Conservation (phyloP, 2,329 filamentous ascomycete genomes). For the Botryosphaeria dothidea region DNA sequence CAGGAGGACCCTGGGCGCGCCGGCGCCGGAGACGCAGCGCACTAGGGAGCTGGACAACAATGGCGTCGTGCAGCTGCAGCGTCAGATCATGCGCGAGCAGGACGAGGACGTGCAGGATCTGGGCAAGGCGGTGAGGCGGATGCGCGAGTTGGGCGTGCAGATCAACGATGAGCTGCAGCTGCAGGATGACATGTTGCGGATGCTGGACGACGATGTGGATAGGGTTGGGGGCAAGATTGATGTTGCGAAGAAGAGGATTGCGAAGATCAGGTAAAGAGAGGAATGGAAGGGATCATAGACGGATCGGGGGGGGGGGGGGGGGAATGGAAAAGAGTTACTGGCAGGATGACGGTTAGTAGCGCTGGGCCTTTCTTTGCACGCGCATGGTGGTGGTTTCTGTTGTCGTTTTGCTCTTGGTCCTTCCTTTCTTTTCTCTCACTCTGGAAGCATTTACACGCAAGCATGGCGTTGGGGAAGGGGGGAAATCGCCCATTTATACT, state of each 20-base stretch:
- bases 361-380: background rate
- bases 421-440: background rate
- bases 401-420: background rate
- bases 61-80: constrained; percentile 72
- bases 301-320: background rate
- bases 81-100: constrained; percentile 72
- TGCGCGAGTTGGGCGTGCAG: constrained; percentile 75
- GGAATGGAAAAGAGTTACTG: background rate
- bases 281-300: background rate
- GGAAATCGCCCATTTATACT: background rate
- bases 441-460: background rate
- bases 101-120: constrained; percentile 71
- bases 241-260: constrained; percentile 71
- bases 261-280: constrained; percentile 54
- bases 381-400: background rate
- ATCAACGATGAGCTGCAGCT: constrained; percentile 73
- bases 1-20: constrained; percentile 67
- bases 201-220: constrained; percentile 67
- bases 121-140: constrained; percentile 67
- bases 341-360: background rate
- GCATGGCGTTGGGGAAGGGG: background rate
- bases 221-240: constrained; percentile 68
- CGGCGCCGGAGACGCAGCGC: constrained; percentile 71
- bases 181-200: constrained; percentile 70
- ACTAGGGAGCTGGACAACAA: constrained; percentile 76